These are phyloP conservation scores for Russula sp. DNA, from an alignment of 768 basidiomycete genomes.

Conservation along the genomic window DNA sequence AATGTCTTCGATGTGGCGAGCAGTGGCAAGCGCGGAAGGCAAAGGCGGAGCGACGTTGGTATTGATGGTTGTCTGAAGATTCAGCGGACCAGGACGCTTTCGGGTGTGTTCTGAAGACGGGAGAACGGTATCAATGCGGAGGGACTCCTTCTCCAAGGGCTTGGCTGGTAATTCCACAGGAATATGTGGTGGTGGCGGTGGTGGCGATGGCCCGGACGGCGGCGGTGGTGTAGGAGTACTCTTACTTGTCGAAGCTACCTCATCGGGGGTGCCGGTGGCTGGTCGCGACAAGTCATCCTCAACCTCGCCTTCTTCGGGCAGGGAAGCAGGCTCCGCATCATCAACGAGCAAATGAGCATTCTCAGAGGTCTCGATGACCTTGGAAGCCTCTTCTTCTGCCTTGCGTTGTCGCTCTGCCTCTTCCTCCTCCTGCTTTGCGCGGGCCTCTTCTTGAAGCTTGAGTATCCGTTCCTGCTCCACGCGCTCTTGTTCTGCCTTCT, in stretches of 20 bases:
- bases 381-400: constrained; percentile 32
- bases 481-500: constrained; percentile 38
- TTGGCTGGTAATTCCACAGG: constrained; percentile 42
- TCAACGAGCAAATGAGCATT: constrained; percentile 31
- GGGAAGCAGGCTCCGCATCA: constrained; percentile 29
- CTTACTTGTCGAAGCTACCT: constrained; percentile 2
- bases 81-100: constrained; percentile 65
- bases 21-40: constrained; percentile 68
- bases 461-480: constrained; percentile 32
- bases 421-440: constrained; percentile 23
- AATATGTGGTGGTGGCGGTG: constrained; percentile 25
- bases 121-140: constrained; percentile 61
- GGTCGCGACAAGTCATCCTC: constrained; percentile 32
- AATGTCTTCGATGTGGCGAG: constrained; percentile 80
- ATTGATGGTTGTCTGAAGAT: constrained; percentile 50
- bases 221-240: constrained; percentile 21
- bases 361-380: constrained; percentile 33
- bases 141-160: constrained; percentile 39
- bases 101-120: constrained; percentile 36
- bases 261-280: constrained; percentile 21
- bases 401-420: constrained; percentile 29
- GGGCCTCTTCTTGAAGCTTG: constrained; percentile 22
- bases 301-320: constrained; percentile 41
- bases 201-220: constrained; percentile 21
- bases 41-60: constrained; percentile 38